Evolutionary conservation across 2,329 filamentous ascomycete species (phyloP).

Genomic region (Claviceps purpurea): DNA sequence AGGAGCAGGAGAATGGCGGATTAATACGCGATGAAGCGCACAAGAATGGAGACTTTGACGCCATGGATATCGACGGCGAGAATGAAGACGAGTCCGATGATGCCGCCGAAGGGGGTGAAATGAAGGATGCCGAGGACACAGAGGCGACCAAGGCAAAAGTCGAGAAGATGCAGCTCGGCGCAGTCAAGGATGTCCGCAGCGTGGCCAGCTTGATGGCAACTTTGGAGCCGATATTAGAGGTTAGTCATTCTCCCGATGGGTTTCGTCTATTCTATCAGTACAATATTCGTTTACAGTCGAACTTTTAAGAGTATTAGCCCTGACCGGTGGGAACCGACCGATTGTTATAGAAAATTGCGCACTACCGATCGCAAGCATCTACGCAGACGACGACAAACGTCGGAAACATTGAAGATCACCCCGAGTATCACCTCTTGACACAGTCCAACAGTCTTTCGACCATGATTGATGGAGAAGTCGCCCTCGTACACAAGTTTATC

Average conservation of each 20-base stretch:
- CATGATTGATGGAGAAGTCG: constrained; percentile 84
- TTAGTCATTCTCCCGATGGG: constrained; percentile 34
- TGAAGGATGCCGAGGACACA: constrained; percentile 45
- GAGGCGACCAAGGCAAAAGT: constrained; percentile 64
- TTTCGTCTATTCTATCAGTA: constrained; percentile 7
- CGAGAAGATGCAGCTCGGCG: constrained; percentile 67
- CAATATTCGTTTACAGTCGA: constrained; percentile 47
- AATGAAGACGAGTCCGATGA: constrained; percentile 27
- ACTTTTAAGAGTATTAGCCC: constrained; percentile 42
- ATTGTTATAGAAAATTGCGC: constrained; percentile 57
- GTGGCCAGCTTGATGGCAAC: constrained; percentile 72
- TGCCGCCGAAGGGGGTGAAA: constrained; percentile 42
- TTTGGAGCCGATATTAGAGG: constrained; percentile 68
- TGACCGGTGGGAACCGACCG: constrained; percentile 44
- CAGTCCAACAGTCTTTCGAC: constrained; percentile 84
- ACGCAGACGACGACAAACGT: constrained; percentile 51
- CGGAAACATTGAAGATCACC: constrained; percentile 82
- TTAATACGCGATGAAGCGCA: constrained; percentile 27
- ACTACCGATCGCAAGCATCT: constrained; percentile 58
- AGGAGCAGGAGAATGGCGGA: constrained; percentile 43
- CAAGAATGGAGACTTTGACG: constrained; percentile 24
- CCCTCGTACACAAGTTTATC: constrained; percentile 89
- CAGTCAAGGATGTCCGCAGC: constrained; percentile 63
- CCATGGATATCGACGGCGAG: constrained; percentile 47
- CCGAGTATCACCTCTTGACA: constrained; percentile 78